A percentile compares a stretch with the other conserved stretches of the same genome.
Evolutionary conservation across 495 filamentous ascomycete genomes (phyloP).

Genomic region (Neurospora sp.): DNA sequence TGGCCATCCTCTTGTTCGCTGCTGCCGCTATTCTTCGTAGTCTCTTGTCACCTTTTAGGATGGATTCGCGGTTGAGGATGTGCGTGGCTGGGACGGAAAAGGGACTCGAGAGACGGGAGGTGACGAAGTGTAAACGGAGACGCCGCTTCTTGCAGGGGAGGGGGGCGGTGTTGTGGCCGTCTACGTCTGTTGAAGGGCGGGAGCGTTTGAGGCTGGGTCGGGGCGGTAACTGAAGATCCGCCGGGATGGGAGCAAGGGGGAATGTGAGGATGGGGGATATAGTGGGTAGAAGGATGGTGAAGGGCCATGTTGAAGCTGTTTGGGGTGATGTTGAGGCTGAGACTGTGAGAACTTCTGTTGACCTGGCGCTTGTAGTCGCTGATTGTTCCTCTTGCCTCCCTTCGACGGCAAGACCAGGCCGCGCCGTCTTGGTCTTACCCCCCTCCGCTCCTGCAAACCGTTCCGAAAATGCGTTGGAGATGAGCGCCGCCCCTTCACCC

Average conservation of each 20-base stretch:
- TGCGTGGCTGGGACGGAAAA: conserved; percentile 60
- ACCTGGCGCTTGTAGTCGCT: rapidly evolving
- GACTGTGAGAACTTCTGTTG: not conserved
- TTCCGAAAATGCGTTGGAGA: not conserved
- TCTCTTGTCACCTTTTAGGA: conserved; percentile 38
- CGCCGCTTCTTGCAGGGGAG: conserved; percentile 57
- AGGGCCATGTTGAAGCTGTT: not conserved
- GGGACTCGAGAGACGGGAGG: conserved; percentile 56
- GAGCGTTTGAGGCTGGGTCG: conserved; percentile 39
- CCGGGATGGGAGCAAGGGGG: conserved; percentile 1
- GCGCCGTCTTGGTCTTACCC: not conserved
- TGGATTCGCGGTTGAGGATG: conserved; percentile 47
- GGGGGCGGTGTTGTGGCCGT: conserved; percentile 42
- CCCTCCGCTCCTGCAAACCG: not conserved
- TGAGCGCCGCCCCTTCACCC: not conserved
- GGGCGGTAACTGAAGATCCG: not conserved
- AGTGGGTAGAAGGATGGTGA: not conserved
- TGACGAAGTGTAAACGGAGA: conserved; percentile 51
- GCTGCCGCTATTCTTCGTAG: conserved; percentile 18
- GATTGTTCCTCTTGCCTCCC: not conserved
- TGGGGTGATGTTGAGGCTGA: not conserved
- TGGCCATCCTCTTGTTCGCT: not conserved
- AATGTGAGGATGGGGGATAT: conserved; percentile 12
- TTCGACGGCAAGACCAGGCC: not conserved
- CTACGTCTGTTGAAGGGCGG: conserved; percentile 50